phyloP scores from a whole-genome alignment of 106 monocot genomes.

The Amphibolis antarctica region DNA sequence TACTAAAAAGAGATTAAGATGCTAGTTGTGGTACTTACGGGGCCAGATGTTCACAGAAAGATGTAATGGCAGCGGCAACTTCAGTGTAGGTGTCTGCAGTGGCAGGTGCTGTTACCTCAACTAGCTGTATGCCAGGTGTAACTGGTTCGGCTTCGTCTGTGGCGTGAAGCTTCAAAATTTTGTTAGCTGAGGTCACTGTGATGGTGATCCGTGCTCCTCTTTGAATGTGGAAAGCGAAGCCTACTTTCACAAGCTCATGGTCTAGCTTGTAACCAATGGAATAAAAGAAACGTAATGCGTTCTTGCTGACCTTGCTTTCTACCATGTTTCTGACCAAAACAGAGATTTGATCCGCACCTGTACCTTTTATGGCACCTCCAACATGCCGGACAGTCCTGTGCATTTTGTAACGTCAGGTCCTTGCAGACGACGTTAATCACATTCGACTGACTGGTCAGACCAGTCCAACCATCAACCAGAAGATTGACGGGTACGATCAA shows the following conservation, averaged over 20 bases:
- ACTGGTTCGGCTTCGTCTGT: constrained; percentile 73
- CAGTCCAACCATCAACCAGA: too few relatives aligned
- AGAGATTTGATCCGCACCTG: constrained; percentile 84
- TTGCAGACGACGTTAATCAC: too few relatives aligned
- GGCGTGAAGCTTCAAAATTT: constrained; percentile 69
- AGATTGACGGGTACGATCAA: too few relatives aligned
- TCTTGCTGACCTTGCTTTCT: constrained; percentile 81
- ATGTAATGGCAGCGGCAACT: constrained; percentile 58
- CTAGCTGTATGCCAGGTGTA: constrained; percentile 74
- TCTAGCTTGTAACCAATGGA: constrained; percentile 82
- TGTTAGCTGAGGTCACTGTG: constrained; percentile 66
- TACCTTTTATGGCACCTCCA: constrained; percentile 88
- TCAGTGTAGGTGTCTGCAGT: constrained; percentile 77
- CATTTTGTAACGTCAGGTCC: background rate
- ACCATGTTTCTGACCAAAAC: constrained; percentile 70
- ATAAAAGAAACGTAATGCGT: constrained; percentile 77
- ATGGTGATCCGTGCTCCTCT: constrained; percentile 59
- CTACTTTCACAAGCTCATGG: constrained; percentile 76
- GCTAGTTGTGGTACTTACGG: constrained; percentile 49
- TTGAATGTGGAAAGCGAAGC: constrained; percentile 57
- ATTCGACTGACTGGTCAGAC: too few relatives aligned
- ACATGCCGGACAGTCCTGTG: constrained; percentile 82
- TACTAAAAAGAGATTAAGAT: too few relatives aligned
- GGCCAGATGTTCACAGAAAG: constrained; percentile 86
- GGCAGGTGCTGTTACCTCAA: constrained; percentile 83